phyloP scores from a whole-genome alignment of 1,284 basidiomycete genomes.

The Vanrija sp. region DNA sequence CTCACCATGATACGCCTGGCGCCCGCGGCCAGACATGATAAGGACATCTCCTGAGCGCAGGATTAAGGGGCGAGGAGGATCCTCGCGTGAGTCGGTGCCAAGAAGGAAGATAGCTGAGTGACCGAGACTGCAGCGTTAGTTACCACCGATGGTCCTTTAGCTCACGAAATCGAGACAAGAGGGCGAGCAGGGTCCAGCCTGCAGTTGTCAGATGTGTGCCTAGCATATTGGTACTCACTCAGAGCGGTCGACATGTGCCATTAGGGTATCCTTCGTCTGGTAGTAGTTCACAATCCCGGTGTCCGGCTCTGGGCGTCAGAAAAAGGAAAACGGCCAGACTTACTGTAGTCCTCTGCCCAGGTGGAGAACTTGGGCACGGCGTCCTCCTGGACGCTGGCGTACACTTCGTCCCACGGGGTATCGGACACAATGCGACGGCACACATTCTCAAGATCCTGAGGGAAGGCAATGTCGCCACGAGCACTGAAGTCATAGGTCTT shows the following conservation, averaged over 20 bases:
- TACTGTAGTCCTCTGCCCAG: conserved; percentile 74
- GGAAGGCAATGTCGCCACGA: conserved; percentile 59
- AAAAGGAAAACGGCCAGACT: conserved; percentile 3
- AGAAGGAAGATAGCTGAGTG: conserved; percentile 82
- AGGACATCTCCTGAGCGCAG: conserved; percentile 81
- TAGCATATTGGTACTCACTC: conserved; percentile 51
- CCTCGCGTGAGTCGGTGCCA: conserved; percentile 72
- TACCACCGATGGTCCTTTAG: too few species aligned
- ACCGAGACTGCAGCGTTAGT: conserved; percentile 62
- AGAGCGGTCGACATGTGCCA: conserved; percentile 89
- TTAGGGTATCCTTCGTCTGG: conserved; percentile 76
- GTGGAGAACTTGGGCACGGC: conserved; percentile 60
- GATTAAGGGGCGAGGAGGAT: conserved; percentile 70
- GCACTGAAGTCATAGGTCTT: conserved; percentile 81
- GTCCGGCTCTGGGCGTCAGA: conserved; percentile 56
- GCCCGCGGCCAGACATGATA: conserved; percentile 82
- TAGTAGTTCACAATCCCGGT: conserved; percentile 93
- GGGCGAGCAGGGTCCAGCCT: conserved; percentile 66
- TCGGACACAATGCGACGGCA: conserved; percentile 61
- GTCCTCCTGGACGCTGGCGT: conserved; percentile 37
- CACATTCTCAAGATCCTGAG: conserved; percentile 55
- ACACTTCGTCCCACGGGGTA: conserved; percentile 68
- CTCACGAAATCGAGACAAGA: conserved; percentile 80
- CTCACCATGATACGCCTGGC: conserved; percentile 79
- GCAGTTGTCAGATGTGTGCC: background rate